Base-by-base conservation (phyloP, 2,329 filamentous ascomycete genomes). In the Cladorrhinum sp. region DNA sequence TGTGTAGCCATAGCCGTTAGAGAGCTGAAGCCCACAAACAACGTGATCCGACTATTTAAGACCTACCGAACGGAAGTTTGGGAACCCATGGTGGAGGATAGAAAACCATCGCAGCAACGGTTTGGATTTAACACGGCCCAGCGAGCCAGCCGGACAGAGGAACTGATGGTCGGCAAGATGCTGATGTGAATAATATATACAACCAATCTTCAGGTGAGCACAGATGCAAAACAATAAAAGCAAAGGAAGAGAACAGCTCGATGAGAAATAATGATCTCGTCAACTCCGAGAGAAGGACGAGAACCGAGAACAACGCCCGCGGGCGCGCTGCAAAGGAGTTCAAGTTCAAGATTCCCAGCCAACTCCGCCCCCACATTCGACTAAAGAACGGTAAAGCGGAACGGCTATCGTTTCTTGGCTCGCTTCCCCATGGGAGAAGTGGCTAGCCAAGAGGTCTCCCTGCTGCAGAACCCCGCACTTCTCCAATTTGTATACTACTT, bases 11-110 rank as follows among this genome's bases (percentile, higher is more conserved):
- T 45, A 4, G 3, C 12, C 7, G 18, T 45, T 45, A 45, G 41
- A 45, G 2, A 18, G 18, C 18, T 45, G 41, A 13, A 22, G 20
- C 16, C n/a, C n/a, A 45, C 36, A n/a, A 41, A 13, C 36, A 13
- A 41, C 12, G 6, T 41, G 45, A 18, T 7, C 12, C 24, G 6
- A 20, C 49, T 23, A 36, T 23, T 10, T 29, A 45, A 22, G 38
- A 71, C 76, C 69, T 71, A 84, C 81, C 77, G 12, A 79, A 76
- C n/a, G 85, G 81, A 24, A 89, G 78, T 67, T 79, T 73, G 4
- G 85, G 85, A 23, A 84, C 80, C 81, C 84, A 88, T 67, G 81
- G 73, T 8, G 87, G 85, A 59, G 87, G 77, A 55, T 78, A 73
- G 73, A 90, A 90, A 53, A 81, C 78, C 80, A 82, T 82, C n/a